Base-by-base conservation (phyloP, 352 stramenopile species). In the Stephanocyclus meneghinianus region DNA sequence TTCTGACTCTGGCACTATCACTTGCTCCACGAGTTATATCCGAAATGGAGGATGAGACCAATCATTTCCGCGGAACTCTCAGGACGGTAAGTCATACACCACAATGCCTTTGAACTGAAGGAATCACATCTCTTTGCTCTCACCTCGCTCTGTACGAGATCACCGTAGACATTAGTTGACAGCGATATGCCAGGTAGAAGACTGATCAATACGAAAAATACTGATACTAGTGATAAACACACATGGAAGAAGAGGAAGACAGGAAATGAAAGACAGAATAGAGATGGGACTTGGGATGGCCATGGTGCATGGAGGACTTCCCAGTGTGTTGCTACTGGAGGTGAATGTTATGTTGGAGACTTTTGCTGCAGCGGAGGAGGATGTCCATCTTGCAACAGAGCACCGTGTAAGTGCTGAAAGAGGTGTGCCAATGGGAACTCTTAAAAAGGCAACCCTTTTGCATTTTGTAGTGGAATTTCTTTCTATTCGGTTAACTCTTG, bases 301-400 rank as follows among this genome's bases (percentile, higher is more conserved):
- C 26, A 32, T 11, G 50, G 50, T 30, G 50, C 50, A 32, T 59
- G 50, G 50, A 59, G 50, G 26, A 59, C 50, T 15, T 32, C 50
- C n/a, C 15, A 32, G 26, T 59, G 50, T 11, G 18, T 59, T 11
- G 2, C 16, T 11, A 32, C 50, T 59, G 50, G 50, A 32, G 11
- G 30, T 5, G 50, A n/a, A 26, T 59, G 50, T 11, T 59, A 59
- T 30, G 26, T 59, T 59, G 50, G 50, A 59, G 50, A 59, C 18
- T 32, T 26, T 59, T 59, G 50, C 18, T 59, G 50, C 26, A 26
- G 18, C 9, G 50, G 50, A 11, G 50, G 50, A 15, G 15, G 26
- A 30, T 59, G 50, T 26, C 50, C 50, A 32, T n/a, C 50, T 26
- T 59, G 50, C 30, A 59, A 59, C 26, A 11, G 4, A 59, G 50